Base-by-base conservation (phyloP, 129 eudicot species). In the Chrysanthemum makinoi region DNA sequence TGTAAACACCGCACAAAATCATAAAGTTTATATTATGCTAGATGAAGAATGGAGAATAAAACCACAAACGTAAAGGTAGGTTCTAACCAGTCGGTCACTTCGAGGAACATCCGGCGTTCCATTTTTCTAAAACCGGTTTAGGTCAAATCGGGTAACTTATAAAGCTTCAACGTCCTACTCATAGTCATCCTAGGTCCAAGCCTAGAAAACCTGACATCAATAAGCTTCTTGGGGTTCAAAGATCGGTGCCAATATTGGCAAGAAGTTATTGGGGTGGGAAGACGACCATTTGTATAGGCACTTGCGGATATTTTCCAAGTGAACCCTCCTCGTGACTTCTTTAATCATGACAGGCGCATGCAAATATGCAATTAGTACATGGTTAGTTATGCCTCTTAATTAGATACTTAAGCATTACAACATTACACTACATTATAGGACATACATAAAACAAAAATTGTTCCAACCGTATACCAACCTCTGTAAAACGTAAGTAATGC, bases 321-420 rank as follows among this genome's bases (percentile, higher is more conserved):
- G 87, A 46, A 86, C 87, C 81, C 91, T 83, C 66, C 91, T 77
- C 16, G 91, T 83, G 70, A 86, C 91, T 75, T 86, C 91, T 70
- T 83, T 86, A 57, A 86, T 86, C 91, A 86, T 82, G 14, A 86
- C 91, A 1, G 91, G 91, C 22, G 91, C 91, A n/a, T n/a, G n/a
- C n/a, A n/a, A n/a, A n/a, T n/a, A n/a, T n/a, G n/a, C n/a, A n/a
- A n/a, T n/a, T n/a, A n/a, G n/a, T n/a, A n/a, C n/a, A n/a, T n/a
- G n/a, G n/a, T n/a, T n/a, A n/a, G n/a, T n/a, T n/a, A n/a, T n/a
- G n/a, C n/a, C n/a, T n/a, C n/a, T n/a, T n/a, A n/a, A n/a, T n/a
- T n/a, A n/a, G n/a, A n/a, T n/a, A n/a, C n/a, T n/a, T n/a, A n/a
- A n/a, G n/a, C n/a, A n/a, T n/a, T n/a, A n/a, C n/a, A n/a, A n/a